Base-by-base conservation (phyloP, 495 filamentous ascomycete genomes). In the Mytilinidion resinicola region DNA sequence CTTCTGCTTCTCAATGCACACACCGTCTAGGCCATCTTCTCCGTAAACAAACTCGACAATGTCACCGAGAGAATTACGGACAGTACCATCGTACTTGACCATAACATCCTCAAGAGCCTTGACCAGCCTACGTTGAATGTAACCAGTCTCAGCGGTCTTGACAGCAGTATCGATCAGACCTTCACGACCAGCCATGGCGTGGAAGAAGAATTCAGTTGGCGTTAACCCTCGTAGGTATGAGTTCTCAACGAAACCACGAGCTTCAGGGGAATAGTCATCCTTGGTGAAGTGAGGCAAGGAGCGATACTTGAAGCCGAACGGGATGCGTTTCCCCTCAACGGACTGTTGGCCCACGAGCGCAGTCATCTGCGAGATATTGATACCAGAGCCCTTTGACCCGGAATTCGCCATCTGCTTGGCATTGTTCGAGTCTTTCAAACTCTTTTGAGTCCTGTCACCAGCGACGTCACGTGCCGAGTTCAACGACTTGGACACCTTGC, bases 361-460 rank as follows among this genome's bases (percentile, higher is more conserved):
- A 49, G 90, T 92, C 93, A 99, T 99, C 73, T 99, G 93, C 15
- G 95, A 96, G 63, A 99, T 97, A 70, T 99, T 99, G 76, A 97
- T 97, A 3, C 89, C 89, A 5, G 93, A 96, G 63, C 93, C 93
- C 77, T 99, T 99, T 57, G 95, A 97, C 64, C 93, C 93, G 59
- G 92, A 95, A 30, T 83, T 80, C 58, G 93, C 90, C 92, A 96
- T 99, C 62, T 90, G 88, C 43, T 93, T 87, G 49, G 91, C 91
- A 59, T 96, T 96, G 79, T 99, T 99, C 58, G 85, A 69, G 75
- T 95, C 91, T 77, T 96, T 97, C 67, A 97, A 76, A 77, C 87
- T 90, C 70, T 89, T 84, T 70, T 93, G 87, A 0, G 93, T 93
- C 38, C 82, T 82, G n/a, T 85, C 89, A 80, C 93, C 93, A 60